Percentiles rank a stretch among this genome's conserved stretches.
phyloP scores from a whole-genome alignment of 2,329 filamentous ascomycete genomes.

The Hymenoscyphus occultus region DNA sequence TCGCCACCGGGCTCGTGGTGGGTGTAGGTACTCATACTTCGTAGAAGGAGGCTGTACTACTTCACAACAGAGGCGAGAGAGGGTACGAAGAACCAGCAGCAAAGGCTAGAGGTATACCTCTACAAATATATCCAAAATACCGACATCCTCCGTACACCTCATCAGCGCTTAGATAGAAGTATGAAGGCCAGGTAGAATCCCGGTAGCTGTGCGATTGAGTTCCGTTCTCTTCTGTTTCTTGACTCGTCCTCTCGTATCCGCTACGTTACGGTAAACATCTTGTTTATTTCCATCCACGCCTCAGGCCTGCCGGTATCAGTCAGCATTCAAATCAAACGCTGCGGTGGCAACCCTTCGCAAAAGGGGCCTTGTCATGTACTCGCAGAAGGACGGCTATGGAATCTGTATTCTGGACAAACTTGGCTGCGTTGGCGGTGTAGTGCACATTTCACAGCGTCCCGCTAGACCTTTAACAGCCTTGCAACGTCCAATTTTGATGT shows the following conservation, averaged over 20 bases:
- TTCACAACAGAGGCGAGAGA: too few relatives aligned
- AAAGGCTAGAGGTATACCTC: background rate
- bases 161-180: background rate
- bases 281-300: background rate
- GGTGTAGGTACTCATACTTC: background rate
- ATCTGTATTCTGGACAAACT: background rate
- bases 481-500: background rate
- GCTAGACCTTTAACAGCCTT: background rate
- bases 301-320: background rate
- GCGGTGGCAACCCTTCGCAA: background rate
- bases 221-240: background rate
- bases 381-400: background rate
- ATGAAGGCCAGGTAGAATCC: too few relatives aligned
- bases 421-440: background rate
- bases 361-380: background rate
- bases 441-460: background rate
- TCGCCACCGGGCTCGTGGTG: background rate
- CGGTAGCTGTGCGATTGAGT: background rate
- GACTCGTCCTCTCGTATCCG: background rate
- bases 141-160: too few relatives aligned
- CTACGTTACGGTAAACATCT: background rate
- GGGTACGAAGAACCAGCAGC: too few relatives aligned
- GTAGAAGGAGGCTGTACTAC: too few relatives aligned
- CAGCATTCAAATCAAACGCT: conserved; percentile 3
- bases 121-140: background rate